Evolutionary conservation across 2,329 filamentous ascomycete genomes (phyloP).

Genomic region (Phialocephala subalpina): DNA sequence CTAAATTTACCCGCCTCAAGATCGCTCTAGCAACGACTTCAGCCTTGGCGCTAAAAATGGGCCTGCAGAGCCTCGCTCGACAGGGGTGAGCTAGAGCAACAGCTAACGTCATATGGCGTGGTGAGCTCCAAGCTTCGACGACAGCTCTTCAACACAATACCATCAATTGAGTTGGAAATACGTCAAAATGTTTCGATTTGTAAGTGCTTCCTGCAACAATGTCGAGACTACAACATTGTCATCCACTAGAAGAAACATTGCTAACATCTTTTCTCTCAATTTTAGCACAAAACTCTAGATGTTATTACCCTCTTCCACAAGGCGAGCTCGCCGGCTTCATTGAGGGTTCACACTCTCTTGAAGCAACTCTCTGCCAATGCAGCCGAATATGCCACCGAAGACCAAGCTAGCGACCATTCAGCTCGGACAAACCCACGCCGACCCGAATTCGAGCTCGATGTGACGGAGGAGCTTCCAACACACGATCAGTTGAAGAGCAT

Average conservation of each 20-base stretch:
- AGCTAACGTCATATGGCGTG: slow-evolving; percentile 31
- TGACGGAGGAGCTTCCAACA: slow-evolving; percentile 83
- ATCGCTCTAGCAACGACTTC: slow-evolving; percentile 5
- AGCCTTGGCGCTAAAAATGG: slow-evolving; percentile 5
- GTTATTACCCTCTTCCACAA: slow-evolving; percentile 97
- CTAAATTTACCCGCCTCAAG: slow-evolving; percentile 4
- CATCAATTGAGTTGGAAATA: slow-evolving; percentile 17
- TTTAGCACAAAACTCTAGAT: slow-evolving; percentile 81
- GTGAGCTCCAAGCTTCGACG: slow-evolving; percentile 25
- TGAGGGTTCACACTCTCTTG: slow-evolving; percentile 76
- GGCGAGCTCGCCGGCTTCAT: slow-evolving; percentile 75
- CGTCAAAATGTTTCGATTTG: slow-evolving; percentile 46
- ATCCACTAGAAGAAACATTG: neutral
- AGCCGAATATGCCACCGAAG: slow-evolving; percentile 71
- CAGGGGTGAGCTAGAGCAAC: slow-evolving; percentile 3
- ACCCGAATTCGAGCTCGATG: slow-evolving; percentile 84
- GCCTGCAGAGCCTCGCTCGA: slow-evolving; percentile 3
- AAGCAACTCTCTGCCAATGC: slow-evolving; percentile 81
- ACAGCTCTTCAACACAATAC: slow-evolving; percentile 18
- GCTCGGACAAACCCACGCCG: slow-evolving; percentile 60
- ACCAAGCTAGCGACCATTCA: slow-evolving; percentile 74
- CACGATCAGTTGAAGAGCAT: slow-evolving; percentile 84
- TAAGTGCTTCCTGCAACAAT: slow-evolving; percentile 30
- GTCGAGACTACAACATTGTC: neutral
- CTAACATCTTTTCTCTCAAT: slow-evolving; percentile 16